Conservation (phyloP, 805 yeast species). For the Saturnispora hagleri region DNA sequence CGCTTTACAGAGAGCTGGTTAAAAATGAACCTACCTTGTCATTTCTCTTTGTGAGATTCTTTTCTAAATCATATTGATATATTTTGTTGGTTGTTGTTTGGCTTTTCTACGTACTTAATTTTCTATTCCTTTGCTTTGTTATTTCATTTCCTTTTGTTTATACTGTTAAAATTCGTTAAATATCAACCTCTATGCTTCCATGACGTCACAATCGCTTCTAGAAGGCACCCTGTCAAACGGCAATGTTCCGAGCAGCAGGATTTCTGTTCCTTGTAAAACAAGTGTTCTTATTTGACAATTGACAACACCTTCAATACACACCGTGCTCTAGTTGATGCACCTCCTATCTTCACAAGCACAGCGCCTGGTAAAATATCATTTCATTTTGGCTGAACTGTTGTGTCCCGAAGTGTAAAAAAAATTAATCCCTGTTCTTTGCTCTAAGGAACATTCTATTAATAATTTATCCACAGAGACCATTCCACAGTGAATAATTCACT, state of each 20-base stretch:
- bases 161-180: neutral
- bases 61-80: conserved; percentile 4
- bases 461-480: neutral
- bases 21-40: neutral
- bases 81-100: conserved; percentile 1
- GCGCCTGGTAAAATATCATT: neutral
- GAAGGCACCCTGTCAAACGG: neutral
- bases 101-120: conserved; percentile 4
- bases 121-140: conserved; percentile 3
- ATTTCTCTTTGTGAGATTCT: conserved; percentile 5
- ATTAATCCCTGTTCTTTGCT: neutral
- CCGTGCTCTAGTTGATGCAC: neutral
- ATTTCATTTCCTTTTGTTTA: conserved; percentile 1
- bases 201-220: neutral
- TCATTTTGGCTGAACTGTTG: neutral
- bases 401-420: neutral
- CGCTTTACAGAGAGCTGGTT: conserved; percentile 5
- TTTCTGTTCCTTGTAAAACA: neutral
- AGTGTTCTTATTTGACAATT: neutral
- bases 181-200: neutral
- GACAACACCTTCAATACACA: neutral
- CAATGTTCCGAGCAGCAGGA: neutral
- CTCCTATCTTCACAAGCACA: neutral
- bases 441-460: neutral
- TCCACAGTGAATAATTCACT: neutral